Evolutionary conservation across 2,329 filamentous ascomycete genomes (phyloP), one percentile per base, ranked within the genome.

Genomic region (Apiospora saccharicola): DNA sequence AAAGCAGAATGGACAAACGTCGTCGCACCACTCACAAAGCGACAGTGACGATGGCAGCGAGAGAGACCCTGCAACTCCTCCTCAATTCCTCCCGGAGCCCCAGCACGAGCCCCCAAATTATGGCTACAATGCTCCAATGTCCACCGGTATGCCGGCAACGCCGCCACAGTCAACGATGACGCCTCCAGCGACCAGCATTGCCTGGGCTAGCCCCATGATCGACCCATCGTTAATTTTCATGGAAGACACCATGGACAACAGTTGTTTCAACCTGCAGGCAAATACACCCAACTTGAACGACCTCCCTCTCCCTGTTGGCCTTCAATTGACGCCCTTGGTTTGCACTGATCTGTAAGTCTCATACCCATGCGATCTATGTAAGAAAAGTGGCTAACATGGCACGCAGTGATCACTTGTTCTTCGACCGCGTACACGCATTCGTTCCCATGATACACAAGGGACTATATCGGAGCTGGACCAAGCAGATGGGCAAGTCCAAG

Each of bases 371-470:
- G 7, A 7, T 10, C 37, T 8, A 7, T 8, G 7, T 10, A 7
- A 41, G 2, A 10, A 6, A 10, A 34, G 30, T 10, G 34, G 26
- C 51, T 57, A 2, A 57, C 26, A 30, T 16, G 1, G 8, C 4
- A 34, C 3, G 30, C 19, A 64, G 30, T 4, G 72, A 74, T 26
- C 74, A 72, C 46, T 71, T 75, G 6, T 80, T 78, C 70, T 80
- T 79, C 43, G 79, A 80, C 64, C 77, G 79, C 19, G 78, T 77
- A 0, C 76, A 80, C 44, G 73, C 76, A n/a, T 78, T 77, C 24
- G 70, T 76, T 4, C 79, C 79, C 37, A 77, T 80, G 44, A 72
- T 80, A 68, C 76, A 78, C 49, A 75, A 77, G 67, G 75, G 72
- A 4, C 75, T 76, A 1, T 79, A 79, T 46, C 76, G 75, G 34